phyloP scores from a whole-genome alignment of 306 rosid genomes.

The Pyrus communis region DNA sequence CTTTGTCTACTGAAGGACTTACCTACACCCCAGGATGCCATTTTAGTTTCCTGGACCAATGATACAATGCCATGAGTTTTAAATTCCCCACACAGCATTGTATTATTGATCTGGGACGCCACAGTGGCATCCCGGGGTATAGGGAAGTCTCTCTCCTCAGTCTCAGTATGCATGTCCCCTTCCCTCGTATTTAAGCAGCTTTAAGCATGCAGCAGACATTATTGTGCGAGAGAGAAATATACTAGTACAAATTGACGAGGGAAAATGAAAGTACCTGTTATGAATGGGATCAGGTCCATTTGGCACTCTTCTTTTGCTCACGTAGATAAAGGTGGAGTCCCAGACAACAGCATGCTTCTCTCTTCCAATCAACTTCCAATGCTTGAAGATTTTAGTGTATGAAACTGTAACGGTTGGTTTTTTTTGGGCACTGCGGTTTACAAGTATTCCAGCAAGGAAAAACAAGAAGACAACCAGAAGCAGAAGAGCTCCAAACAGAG shows the following conservation, averaged over 20 bases:
- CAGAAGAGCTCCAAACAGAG: slow-evolving; percentile 48
- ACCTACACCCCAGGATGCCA: no score
- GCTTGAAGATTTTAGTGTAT: slow-evolving; percentile 45
- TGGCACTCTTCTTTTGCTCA: slow-evolving; percentile 96
- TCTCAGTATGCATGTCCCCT: not conserved
- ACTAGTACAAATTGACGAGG: not conserved
- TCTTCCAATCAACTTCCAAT: slow-evolving; percentile 53
- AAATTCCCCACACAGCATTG: not conserved
- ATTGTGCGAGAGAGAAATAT: not conserved
- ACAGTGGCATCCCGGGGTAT: no score
- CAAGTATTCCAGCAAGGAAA: slow-evolving; percentile 45
- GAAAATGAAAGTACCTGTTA: slow-evolving; percentile 57
- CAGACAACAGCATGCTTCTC: slow-evolving; percentile 41
- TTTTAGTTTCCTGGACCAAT: not conserved
- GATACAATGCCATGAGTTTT: not conserved
- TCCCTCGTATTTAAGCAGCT: not conserved
- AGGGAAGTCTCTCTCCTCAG: not conserved
- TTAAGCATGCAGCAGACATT: not conserved
- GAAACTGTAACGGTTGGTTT: slow-evolving; percentile 28
- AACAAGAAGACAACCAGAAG: slow-evolving; percentile 57
- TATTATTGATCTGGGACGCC: no score
- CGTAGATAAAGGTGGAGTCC: slow-evolving; percentile 44
- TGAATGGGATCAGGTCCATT: slow-evolving; percentile 99
- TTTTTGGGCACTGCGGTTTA: slow-evolving; percentile 32
- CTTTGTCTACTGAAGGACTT: not conserved